Evolutionary conservation across 768 basidiomycete genomes (phyloP).

Genomic region (Leucocoprinus birnbaumii): DNA sequence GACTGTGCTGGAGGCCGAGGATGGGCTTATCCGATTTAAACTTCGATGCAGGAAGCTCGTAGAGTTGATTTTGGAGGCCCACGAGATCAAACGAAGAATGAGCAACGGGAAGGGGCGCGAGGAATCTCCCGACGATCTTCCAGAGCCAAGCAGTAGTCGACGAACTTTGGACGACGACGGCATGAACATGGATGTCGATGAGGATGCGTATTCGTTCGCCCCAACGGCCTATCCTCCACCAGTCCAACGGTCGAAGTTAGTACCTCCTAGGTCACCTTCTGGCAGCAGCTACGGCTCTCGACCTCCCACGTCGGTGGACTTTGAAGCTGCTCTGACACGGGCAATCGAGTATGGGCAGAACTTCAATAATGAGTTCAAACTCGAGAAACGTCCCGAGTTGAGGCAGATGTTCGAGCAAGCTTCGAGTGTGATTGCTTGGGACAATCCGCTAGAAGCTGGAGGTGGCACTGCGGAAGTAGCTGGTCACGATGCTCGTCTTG

Average conservation of each 20-base stretch:
- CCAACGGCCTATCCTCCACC: conserved; percentile 13
- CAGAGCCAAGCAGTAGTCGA: conserved; percentile 13
- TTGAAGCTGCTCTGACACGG: conserved; percentile 56
- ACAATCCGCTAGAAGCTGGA: conserved; percentile 66
- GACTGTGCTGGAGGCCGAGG: conserved; percentile 60
- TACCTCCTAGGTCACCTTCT: conserved; percentile 11
- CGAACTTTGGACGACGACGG: conserved; percentile 36
- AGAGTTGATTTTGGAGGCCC: conserved; percentile 72
- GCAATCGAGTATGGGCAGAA: conserved; percentile 76
- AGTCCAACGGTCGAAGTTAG: conserved; percentile 2
- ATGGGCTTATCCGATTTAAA: conserved; percentile 75
- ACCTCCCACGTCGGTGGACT: conserved; percentile 23
- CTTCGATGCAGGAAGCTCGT: conserved; percentile 84
- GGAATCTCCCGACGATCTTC: conserved; percentile 22
- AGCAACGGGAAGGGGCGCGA: conserved; percentile 31
- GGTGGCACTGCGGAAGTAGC: conserved; percentile 67
- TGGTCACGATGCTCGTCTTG: conserved; percentile 60
- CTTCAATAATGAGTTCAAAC: conserved; percentile 66
- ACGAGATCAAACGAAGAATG: conserved; percentile 65
- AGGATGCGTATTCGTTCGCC: conserved; percentile 26
- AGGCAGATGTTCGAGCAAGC: conserved; percentile 68
- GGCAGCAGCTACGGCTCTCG: conserved; percentile 13
- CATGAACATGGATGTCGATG: conserved; percentile 65
- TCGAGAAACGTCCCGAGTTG: conserved; percentile 60
- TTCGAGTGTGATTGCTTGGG: conserved; percentile 77